Evolutionary conservation across 371 early-diverging fungal species (phyloP).

Genomic region (Catenaria anguillulae): DNA sequence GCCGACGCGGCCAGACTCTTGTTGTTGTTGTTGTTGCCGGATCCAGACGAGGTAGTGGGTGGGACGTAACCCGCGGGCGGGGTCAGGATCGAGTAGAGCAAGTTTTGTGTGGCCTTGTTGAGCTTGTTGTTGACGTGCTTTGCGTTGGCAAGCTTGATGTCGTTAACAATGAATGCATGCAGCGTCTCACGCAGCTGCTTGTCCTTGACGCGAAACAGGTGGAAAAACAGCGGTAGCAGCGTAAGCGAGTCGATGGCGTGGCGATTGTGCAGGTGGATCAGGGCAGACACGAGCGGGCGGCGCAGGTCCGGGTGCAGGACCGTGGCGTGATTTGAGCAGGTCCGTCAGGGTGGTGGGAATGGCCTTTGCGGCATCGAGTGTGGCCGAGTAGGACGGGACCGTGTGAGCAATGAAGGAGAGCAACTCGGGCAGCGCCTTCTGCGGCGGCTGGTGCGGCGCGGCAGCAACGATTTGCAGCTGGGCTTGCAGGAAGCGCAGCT

Average conservation of each 20-base stretch:
- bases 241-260: constrained; percentile 45
- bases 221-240: constrained; percentile 79
- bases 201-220: constrained; percentile 80
- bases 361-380: constrained; percentile 47
- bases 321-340: constrained; percentile 52
- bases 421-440: constrained; percentile 64
- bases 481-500: constrained; percentile 79
- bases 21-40: no score
- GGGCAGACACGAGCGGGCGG: constrained; percentile 69
- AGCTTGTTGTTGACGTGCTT: constrained; percentile 87
- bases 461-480: constrained; percentile 54
- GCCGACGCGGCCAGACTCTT: not conserved
- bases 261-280: constrained; percentile 78
- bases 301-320: constrained; percentile 68
- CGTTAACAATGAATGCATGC: constrained; percentile 80
- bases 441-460: constrained; percentile 52
- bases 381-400: constrained; percentile 44
- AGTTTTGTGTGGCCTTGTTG: constrained; percentile 87
- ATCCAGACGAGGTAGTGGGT: not conserved
- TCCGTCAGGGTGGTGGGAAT: constrained; percentile 71
- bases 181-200: constrained; percentile 72
- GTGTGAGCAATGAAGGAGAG: constrained; percentile 79
- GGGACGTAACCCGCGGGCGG: constrained; percentile 4
- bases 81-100: constrained; percentile 79
- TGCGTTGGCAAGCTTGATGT: constrained; percentile 79